Conservation (phyloP, 345 rosid genomes). For the Kernera saxatilis region DNA sequence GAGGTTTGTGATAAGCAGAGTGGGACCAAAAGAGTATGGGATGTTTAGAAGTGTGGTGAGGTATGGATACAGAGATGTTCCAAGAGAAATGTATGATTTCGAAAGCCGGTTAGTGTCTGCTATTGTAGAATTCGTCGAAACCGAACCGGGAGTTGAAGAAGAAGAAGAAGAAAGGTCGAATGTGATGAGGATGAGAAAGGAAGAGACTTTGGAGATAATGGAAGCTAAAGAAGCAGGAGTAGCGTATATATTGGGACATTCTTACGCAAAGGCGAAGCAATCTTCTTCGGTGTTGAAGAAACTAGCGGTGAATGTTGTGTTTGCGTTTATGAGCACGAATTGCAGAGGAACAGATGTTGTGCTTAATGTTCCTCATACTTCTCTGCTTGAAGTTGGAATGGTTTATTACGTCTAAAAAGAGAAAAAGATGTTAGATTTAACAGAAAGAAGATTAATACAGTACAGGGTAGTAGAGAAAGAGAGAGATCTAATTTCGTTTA, state of each 20-base stretch:
- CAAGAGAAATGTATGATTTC: constrained; percentile 63
- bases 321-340: constrained; percentile 64
- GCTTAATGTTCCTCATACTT: constrained; percentile 61
- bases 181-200: constrained; percentile 13
- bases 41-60: constrained; percentile 85
- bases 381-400: constrained; percentile 78
- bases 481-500: constrained; percentile 1
- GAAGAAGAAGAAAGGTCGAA: neutral
- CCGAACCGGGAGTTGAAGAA: constrained; percentile 20
- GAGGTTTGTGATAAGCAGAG: constrained; percentile 58
- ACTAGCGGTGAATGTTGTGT: constrained; percentile 49
- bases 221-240: constrained; percentile 70
- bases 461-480: neutral
- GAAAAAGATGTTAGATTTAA: neutral
- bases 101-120: constrained; percentile 55
- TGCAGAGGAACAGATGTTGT: constrained; percentile 61
- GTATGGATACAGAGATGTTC: constrained; percentile 77
- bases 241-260: constrained; percentile 60
- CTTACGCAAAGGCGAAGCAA: constrained; percentile 59
- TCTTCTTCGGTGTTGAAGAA: constrained; percentile 60
- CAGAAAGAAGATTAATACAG: constrained; percentile 7
- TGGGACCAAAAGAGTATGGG: constrained; percentile 67
- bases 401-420: constrained; percentile 45
- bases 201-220: constrained; percentile 42
- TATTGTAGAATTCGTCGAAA: constrained; percentile 48